These are phyloP conservation scores for Albatrellus ellisii DNA, from an alignment of 768 basidiomycete species.

Conservation along the genomic window DNA sequence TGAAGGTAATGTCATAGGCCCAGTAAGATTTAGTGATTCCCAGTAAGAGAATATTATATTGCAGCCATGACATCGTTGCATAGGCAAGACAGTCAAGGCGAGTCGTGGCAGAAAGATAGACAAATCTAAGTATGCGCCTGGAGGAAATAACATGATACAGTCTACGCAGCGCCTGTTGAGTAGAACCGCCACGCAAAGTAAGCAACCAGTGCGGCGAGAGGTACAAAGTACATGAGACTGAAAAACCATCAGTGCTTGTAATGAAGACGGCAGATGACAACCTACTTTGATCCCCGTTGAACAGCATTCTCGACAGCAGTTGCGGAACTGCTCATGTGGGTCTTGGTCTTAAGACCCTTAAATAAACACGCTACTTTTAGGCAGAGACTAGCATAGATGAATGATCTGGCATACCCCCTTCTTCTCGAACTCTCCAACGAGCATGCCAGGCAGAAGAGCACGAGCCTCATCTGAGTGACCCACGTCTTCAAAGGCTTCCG, in stretches of 20 bases:
- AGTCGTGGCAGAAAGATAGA: too few relatives aligned
- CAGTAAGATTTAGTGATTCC: too few relatives aligned
- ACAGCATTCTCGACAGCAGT: slow-evolving; percentile 11
- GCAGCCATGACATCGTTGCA: too few relatives aligned
- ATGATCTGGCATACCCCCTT: slow-evolving; percentile 22
- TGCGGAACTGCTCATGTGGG: slow-evolving; percentile 5
- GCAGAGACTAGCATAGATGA: neutral
- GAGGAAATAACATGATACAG: too few relatives aligned
- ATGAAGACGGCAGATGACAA: neutral
- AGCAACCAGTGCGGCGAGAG: slow-evolving; percentile 28
- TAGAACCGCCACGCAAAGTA: slow-evolving; percentile 36
- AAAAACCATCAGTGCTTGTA: slow-evolving; percentile 2
- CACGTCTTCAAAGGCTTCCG: slow-evolving; percentile 98
- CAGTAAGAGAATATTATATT: too few relatives aligned
- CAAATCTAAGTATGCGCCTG: too few relatives aligned
- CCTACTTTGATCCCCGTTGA: slow-evolving; percentile 14
- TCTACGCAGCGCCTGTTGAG: slow-evolving; percentile 6
- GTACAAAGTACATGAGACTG: slow-evolving; percentile 28
- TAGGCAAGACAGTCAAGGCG: too few relatives aligned
- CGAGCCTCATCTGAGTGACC: slow-evolving; percentile 99
- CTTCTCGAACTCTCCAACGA: slow-evolving; percentile 71
- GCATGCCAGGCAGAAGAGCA: slow-evolving; percentile 79
- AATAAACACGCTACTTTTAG: neutral
- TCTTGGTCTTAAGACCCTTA: slow-evolving; percentile 6
- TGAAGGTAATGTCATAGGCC: too few relatives aligned